Percentiles rank a stretch among this genome's conserved stretches.
phyloP scores from a whole-genome alignment of 2,329 filamentous ascomycete genomes.

The Ascochyta viciae-villosae region DNA sequence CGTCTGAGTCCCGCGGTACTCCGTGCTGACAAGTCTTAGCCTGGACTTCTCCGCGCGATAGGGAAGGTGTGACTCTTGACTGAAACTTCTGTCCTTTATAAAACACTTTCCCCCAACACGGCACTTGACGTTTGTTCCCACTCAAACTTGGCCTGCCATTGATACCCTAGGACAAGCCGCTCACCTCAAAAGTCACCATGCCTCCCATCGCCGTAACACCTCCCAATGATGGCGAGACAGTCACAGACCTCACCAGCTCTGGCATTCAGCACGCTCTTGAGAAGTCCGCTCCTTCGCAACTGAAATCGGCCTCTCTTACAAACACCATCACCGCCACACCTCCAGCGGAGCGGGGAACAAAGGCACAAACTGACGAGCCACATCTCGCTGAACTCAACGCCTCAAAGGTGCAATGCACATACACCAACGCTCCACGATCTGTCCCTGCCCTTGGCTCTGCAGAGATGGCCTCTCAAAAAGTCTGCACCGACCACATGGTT shows the following conservation, averaged over 20 bases:
- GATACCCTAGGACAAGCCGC: conserved; percentile 1
- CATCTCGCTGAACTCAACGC: conserved; percentile 52
- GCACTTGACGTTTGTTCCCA: conserved; percentile 1
- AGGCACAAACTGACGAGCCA: conserved; percentile 24
- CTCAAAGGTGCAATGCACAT: conserved; percentile 51
- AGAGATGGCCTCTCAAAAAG: conserved; percentile 51
- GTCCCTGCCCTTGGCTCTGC: conserved; percentile 52
- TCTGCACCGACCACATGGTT: conserved; percentile 87
- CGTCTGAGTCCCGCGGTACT: conserved; percentile 22
- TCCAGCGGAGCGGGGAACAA: conserved; percentile 27
- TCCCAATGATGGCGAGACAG: conserved; percentile 31
- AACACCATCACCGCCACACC: conserved; percentile 34
- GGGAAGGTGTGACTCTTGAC: conserved; percentile 34
- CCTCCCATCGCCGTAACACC: conserved; percentile 44
- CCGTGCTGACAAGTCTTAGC: conserved; percentile 10
- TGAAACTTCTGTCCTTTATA: conserved; percentile 30
- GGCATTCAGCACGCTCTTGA: conserved; percentile 42
- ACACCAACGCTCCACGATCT: conserved; percentile 51
- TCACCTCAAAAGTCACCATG: conserved; percentile 25
- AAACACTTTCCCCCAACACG: conserved; percentile 12
- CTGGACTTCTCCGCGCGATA: conserved; percentile 32
- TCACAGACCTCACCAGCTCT: conserved; percentile 40
- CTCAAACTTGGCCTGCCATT: conserved; percentile 4
- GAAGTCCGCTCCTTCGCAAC: conserved; percentile 41
- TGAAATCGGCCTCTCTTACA: conserved; percentile 34